Conservation (phyloP, 805 yeast genomes). For the Candida loeiensis region DNA sequence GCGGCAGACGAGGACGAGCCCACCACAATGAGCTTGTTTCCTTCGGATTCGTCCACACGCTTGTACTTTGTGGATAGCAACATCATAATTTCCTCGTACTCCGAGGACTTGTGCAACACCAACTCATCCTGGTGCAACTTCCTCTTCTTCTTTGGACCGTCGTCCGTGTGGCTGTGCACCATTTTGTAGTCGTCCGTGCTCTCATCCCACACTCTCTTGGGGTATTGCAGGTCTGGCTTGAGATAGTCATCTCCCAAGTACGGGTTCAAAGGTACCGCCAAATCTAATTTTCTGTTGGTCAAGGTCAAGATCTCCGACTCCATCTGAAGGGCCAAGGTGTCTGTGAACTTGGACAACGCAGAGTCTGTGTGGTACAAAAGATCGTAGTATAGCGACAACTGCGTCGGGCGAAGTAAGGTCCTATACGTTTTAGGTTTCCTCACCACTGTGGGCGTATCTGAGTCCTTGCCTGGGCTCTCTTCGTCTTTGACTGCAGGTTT, state of each 20-base stretch:
- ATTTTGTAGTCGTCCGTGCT: slow-evolving; percentile 30
- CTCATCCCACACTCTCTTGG: slow-evolving; percentile 43
- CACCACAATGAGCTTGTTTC: slow-evolving; percentile 37
- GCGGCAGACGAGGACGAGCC: slow-evolving; percentile 30
- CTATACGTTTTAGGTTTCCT: slow-evolving; percentile 68
- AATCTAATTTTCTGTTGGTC: slow-evolving; percentile 72
- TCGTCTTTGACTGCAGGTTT: not conserved
- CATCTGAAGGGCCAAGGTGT: slow-evolving; percentile 71
- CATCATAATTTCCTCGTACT: slow-evolving; percentile 86
- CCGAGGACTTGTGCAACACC: slow-evolving; percentile 62
- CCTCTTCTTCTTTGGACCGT: slow-evolving; percentile 28
- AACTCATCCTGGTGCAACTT: slow-evolving; percentile 42
- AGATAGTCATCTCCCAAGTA: slow-evolving; percentile 46
- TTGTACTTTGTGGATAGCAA: slow-evolving; percentile 39
- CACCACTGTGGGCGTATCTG: too few relatives aligned
- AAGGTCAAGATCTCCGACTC: slow-evolving; percentile 83
- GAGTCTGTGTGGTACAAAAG: slow-evolving; percentile 78
- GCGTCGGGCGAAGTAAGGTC: slow-evolving; percentile 77
- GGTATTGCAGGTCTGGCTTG: slow-evolving; percentile 46
- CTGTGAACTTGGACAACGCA: slow-evolving; percentile 71
- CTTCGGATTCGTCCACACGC: slow-evolving; percentile 32
- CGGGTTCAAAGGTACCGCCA: slow-evolving; percentile 72
- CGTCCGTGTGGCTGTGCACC: slow-evolving; percentile 30
- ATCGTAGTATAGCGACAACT: slow-evolving; percentile 78
- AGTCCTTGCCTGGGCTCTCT: too few relatives aligned